A percentile compares a stretch with the other conserved stretches of the same genome.
Conservation (phyloP, 441 rosid genomes). For the Flueggea neowawraea region DNA sequence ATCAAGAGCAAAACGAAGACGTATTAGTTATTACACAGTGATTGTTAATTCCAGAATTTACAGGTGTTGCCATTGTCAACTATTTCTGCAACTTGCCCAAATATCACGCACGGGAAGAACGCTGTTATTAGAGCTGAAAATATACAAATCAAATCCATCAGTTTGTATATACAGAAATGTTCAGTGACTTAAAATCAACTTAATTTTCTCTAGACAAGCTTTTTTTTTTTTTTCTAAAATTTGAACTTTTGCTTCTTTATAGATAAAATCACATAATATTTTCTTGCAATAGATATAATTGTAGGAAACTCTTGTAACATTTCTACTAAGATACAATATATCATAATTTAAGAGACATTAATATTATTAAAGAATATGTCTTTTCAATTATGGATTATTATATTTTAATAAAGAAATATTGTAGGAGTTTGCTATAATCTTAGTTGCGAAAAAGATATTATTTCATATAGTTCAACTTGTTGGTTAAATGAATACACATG, state of each 20-base stretch:
- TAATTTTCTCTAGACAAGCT: not conserved
- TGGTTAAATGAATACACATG: no score
- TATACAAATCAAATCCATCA: not conserved
- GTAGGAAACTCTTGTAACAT: conserved; percentile 22
- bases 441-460: no score
- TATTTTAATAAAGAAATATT: no score
- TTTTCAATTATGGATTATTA: no score
- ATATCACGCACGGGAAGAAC: conserved; percentile 44
- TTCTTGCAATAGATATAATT: conserved; percentile 6
- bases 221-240: not conserved
- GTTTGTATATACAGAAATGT: not conserved
- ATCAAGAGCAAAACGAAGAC: not conserved
- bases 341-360: not conserved
- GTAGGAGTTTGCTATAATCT: no score
- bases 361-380: no score
- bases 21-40: not conserved
- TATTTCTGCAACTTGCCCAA: conserved; percentile 45
- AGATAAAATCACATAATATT: no score
- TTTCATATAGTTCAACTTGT: no score
- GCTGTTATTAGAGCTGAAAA: conserved; percentile 39
- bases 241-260: not conserved
- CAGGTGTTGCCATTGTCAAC: conserved; percentile 36
- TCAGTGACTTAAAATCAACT: not conserved
- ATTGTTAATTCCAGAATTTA: conserved; percentile 20
- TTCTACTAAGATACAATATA: conserved; percentile 24